phyloP scores from a whole-genome alignment of 2,329 filamentous ascomycete genomes.

The Fusarium oligoseptatum region DNA sequence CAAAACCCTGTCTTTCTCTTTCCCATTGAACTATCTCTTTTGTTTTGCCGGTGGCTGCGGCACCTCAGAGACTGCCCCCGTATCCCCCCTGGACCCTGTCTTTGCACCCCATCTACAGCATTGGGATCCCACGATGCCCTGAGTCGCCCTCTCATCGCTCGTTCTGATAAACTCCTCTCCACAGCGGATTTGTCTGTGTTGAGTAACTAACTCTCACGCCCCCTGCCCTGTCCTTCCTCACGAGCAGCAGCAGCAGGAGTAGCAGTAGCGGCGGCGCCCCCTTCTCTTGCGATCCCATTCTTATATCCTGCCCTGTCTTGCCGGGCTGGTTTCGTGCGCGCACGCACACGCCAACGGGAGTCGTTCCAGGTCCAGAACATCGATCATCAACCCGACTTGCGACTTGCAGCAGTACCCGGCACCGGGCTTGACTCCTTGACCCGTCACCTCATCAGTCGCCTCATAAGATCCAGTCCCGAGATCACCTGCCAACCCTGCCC shows the following conservation, averaged over 20 bases:
- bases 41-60: constrained; percentile 43
- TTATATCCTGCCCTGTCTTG: constrained; percentile 21
- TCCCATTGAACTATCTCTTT: constrained; percentile 32
- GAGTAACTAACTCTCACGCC: constrained; percentile 18
- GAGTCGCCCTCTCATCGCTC: constrained; percentile 33
- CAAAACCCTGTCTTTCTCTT: constrained; percentile 36
- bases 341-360: constrained; percentile 37
- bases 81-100: constrained; percentile 39
- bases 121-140: constrained; percentile 37
- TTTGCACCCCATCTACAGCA: constrained; percentile 30
- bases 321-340: constrained; percentile 25
- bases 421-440: constrained; percentile 27
- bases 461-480: constrained; percentile 40
- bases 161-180: constrained; percentile 29
- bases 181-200: constrained; percentile 21
- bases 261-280: neutral
- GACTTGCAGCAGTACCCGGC: constrained; percentile 38
- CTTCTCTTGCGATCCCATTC: constrained; percentile 23
- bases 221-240: constrained; percentile 4
- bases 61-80: constrained; percentile 31
- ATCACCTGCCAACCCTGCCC: constrained; percentile 41
- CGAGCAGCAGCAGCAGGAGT: constrained; percentile 7
- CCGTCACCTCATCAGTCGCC: constrained; percentile 44
- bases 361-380: constrained; percentile 43
- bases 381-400: constrained; percentile 36